Conservation (phyloP, 1,284 basidiomycete species). For the Tetrapyrgos nigripes region DNA sequence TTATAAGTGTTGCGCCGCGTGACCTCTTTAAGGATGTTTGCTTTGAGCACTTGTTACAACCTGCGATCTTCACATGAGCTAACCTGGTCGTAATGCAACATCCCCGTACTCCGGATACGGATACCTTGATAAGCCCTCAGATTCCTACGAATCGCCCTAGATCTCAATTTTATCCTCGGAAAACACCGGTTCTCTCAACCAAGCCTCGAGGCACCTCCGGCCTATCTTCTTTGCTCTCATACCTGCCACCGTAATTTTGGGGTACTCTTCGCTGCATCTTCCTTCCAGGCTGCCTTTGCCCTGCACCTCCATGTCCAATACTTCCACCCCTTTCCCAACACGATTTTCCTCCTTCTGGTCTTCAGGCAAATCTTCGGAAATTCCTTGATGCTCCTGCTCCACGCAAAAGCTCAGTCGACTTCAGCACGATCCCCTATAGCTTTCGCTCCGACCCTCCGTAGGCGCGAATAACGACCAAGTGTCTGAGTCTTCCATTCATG, state of each 20-base stretch:
- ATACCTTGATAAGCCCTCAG: conserved; percentile 7
- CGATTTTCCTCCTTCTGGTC: too few species aligned
- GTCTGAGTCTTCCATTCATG: too few species aligned
- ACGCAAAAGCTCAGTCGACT: too few species aligned
- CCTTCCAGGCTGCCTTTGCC: too few species aligned
- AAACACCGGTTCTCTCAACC: neutral
- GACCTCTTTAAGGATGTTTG: neutral
- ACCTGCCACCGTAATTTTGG: conserved; percentile 5
- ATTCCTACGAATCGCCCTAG: conserved; percentile 11
- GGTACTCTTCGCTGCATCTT: conserved; percentile 2
- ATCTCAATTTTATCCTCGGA: conserved; percentile 3
- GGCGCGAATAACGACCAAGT: too few species aligned
- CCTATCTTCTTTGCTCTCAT: too few species aligned
- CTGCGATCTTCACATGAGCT: conserved; percentile 13
- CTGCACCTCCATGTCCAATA: too few species aligned
- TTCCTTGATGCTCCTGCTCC: too few species aligned
- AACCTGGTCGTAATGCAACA: conserved; percentile 14
- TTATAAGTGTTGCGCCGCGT: neutral
- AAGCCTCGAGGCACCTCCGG: conserved; percentile 9
- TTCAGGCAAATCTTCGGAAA: too few species aligned
- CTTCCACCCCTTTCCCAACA: too few species aligned
- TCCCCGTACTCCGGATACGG: conserved; percentile 15
- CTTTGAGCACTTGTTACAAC: neutral
- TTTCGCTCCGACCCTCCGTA: too few species aligned
- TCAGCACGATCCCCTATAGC: too few species aligned